phyloP scores from a whole-genome alignment of 2,329 filamentous ascomycete species.

The Akanthomyces dipterigenus region DNA sequence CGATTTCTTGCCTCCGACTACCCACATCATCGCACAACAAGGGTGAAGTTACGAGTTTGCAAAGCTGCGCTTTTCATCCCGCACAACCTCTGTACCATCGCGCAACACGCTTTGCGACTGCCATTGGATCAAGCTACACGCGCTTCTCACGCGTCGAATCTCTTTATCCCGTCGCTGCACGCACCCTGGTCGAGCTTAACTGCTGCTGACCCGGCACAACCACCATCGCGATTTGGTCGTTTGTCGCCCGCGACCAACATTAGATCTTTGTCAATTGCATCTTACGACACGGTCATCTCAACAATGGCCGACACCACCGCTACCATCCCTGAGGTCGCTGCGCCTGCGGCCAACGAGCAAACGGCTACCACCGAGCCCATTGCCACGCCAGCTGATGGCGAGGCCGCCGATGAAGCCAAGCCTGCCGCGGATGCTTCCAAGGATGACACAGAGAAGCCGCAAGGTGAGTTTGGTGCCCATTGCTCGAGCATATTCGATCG shows the following conservation, averaged over 20 bases:
- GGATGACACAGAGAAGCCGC: slow-evolving; percentile 22
- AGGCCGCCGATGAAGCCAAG: slow-evolving; percentile 19
- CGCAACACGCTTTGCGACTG: slow-evolving; percentile 11
- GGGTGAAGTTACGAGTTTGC: slow-evolving; percentile 7
- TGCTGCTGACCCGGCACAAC: slow-evolving; percentile 7
- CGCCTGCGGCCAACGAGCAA: slow-evolving; percentile 23
- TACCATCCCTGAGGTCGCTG: slow-evolving; percentile 30
- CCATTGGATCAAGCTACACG: slow-evolving; percentile 12
- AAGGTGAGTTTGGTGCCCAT: slow-evolving; percentile 24
- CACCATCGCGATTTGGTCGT: neutral
- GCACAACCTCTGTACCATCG: slow-evolving; percentile 5
- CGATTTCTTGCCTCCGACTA: slow-evolving; percentile 5
- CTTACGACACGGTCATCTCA: slow-evolving; percentile 1
- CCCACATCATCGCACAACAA: slow-evolving; percentile 11
- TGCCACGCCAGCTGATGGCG: slow-evolving; percentile 18
- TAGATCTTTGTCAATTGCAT: slow-evolving; percentile 8
- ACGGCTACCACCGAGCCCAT: slow-evolving; percentile 21
- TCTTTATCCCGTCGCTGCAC: slow-evolving; percentile 8
- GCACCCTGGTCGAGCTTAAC: slow-evolving; percentile 10
- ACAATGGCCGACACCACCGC: slow-evolving; percentile 33
- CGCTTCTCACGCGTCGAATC: slow-evolving; percentile 12
- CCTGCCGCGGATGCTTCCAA: slow-evolving; percentile 20
- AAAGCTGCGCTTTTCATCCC: slow-evolving; percentile 11
- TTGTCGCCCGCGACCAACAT: neutral
- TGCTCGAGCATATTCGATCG: neutral